Evolutionary conservation across 345 rosid genomes (phyloP), one percentile per base, ranked within the genome.

Genomic region (Streptanthus diversifolius): DNA sequence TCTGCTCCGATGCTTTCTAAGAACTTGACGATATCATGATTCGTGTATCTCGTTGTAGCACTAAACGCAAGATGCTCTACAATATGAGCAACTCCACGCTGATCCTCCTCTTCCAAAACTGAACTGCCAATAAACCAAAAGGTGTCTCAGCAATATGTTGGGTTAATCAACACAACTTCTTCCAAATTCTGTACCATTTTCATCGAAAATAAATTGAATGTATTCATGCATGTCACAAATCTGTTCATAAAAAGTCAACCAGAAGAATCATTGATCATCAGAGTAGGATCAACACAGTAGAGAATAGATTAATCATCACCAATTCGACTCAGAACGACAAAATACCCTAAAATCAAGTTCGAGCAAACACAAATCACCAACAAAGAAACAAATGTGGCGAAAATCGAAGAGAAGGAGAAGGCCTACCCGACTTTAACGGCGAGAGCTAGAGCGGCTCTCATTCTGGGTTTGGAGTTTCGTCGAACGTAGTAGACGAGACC

Each of bases 1-100:
- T 93, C 97, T 1, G 98, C 97, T 44, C 98, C 98, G 19, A 90
- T 78, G 74, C 98, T 93, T 80, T 90, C 98, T 13, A 93, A 84
- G 79, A 93, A 93, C 75, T 86, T 93, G 47, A 93, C 86, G 18
- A 93, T 88, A 65, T 90, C 98, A 48, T 93, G 98, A 84, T 93
- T 93, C 56, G 91, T 85, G 54, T 88, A 90, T 36, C 78, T 90
- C 30, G 81, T 78, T 2, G 98, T 93, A 24, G 98, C 95, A 75
- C 98, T 92, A 60, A 92, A 92, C 30, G 98, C 96, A 58, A 92
- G 96, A 82, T 92, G 98, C 84, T 92, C 97, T 37, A 88, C 89
- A 37, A 92, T 88, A 77, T 92, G 98, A 57, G 98, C 98, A 73
- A 92, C 98, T 40, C 97, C 97, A 63, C 90, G 91, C 82, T 92